These are phyloP conservation scores for Teunomyces aglyptinius DNA, from an alignment of 805 yeast genomes.

Conservation along the genomic window DNA sequence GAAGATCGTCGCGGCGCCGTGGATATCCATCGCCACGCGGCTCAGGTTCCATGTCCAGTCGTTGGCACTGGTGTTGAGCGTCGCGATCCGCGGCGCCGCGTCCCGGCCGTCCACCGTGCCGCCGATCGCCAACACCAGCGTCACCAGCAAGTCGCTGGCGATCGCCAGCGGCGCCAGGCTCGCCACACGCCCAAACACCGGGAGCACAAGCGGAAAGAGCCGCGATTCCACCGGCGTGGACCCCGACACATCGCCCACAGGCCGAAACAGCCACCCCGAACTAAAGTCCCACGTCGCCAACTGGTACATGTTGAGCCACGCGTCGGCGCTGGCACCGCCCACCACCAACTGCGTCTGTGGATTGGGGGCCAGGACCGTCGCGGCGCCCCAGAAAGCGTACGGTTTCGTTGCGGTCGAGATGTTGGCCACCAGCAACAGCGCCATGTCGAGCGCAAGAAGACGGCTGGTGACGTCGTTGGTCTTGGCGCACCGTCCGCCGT, in stretches of 20 bases:
- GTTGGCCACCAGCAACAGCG: conserved; percentile 29
- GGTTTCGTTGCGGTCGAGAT: conserved; percentile 53
- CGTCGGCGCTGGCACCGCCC: conserved; percentile 62
- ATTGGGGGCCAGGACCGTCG: conserved; percentile 42
- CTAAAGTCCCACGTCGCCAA: conserved; percentile 69
- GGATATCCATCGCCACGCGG: conserved; percentile 30
- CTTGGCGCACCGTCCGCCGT: conserved; percentile 46
- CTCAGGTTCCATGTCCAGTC: conserved; percentile 51
- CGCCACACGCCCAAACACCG: conserved; percentile 41
- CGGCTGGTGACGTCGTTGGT: conserved; percentile 35
- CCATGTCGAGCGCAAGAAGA: conserved; percentile 44
- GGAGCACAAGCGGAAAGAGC: conserved; percentile 50
- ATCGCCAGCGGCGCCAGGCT: conserved; percentile 26
- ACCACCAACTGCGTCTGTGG: conserved; percentile 51
- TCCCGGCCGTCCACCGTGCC: conserved; percentile 46
- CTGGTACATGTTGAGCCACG: conserved; percentile 75
- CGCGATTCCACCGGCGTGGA: conserved; percentile 48
- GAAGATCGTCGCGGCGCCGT: conserved; percentile 55
- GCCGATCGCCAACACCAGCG: conserved; percentile 55
- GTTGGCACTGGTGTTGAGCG: conserved; percentile 31
- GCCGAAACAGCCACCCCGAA: conserved; percentile 62
- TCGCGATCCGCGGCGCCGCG: conserved; percentile 45
- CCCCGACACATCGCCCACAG: conserved; percentile 19
- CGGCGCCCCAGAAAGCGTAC: conserved; percentile 53
- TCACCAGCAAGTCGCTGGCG: conserved; percentile 30